Evolutionary conservation across 331 rosid genomes (phyloP), one percentile per base, ranked within the genome.

Genomic region (Malus hybrid): DNA sequence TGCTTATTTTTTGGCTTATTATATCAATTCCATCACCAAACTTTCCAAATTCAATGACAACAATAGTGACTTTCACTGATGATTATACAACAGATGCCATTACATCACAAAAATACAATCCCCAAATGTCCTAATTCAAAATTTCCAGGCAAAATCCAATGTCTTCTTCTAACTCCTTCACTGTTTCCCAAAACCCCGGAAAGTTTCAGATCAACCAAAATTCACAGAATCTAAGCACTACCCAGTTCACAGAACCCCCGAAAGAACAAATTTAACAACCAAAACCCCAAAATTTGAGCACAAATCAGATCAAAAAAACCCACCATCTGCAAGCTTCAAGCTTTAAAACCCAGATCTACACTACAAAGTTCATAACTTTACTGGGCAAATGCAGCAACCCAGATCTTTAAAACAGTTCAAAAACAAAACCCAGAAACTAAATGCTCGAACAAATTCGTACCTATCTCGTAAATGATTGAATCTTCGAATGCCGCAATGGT

Each of bases 331-430:
- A 74, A n/a, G 72, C 65, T 31, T 57, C 20, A 57, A 66, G 19
- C 65, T 20, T 67, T 65, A 22, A 65, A 52, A 28, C 27, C 65
- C 52, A 33, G 34, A 39, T 39, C 28, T 19, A 75, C 76, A 57
- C 33, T 29, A 67, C 19, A 73, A 62, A 32, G 72, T 56, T 20
- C 15, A 56, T 1, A 64, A 36, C 36, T 61, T 36, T 20, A 80
- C 39, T 44, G 34, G 39, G 13, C n/a, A 70, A 81, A 83, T 80
- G 90, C 79, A 80, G 80, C 80, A 70, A 61, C 46, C 65, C 52
- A 32, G 34, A 39, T 20, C 34, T 18, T 79, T 74, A 75, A 80
- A 76, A 77, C 31, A 12, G 44, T 19, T 69, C 13, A 72, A 1
- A 52, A 28, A 55, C 24, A 66, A 72, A 54, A 75, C 78, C 73